Base-by-base conservation (phyloP, 2,329 filamentous ascomycete genomes). In the Pseudogymnoascus destructans region DNA sequence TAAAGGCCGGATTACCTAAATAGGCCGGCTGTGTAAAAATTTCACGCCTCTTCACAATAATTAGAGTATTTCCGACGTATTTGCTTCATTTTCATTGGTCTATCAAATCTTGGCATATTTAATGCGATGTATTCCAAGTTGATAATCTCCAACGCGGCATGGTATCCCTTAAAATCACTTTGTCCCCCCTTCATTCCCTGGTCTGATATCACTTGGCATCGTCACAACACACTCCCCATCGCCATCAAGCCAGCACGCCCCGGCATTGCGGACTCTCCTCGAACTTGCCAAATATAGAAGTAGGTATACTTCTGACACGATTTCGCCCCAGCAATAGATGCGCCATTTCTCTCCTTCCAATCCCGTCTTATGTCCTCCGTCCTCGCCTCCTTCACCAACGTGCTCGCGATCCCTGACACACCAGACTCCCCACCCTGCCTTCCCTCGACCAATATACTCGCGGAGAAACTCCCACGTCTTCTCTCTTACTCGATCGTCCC, bases 291-390 rank as follows among this genome's bases (percentile, higher is more conserved):
- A 71, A 67, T 87, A 92, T 0, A 95, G 70, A 36, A 91, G 69
- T 3, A 93, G 71, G 69, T 89, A 95, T 32, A 88, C 76, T 65
- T 95, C 85, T 58, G 81, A 78, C 0, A 81, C 80, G 0, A 89
- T 73, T 61, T 85, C 79, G 0, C 87, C 90, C 84, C 87, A 95
- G 66, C 87, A 88, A 67, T 87, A 93, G 1, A 92, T 69, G 59
- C 75, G 72, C 9, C 67, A 70, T 32, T 63, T 60, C 7, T 63
- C 61, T 56, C 21, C 46, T 30, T 49, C 23, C 17, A 32, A 21
- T 19, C n/a, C 52, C 5, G 3, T 8, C 11, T 17, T 42, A 38
- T 27, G 32, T 17, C 23, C 11, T 35, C 23, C 30, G 17, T 11
- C 30, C 5, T 46, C 56, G 15, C 13, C 13, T 54, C 36, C 36